Evolutionary conservation across 1,284 basidiomycete genomes (phyloP).

Genomic region (Sporisorium sorghi): DNA sequence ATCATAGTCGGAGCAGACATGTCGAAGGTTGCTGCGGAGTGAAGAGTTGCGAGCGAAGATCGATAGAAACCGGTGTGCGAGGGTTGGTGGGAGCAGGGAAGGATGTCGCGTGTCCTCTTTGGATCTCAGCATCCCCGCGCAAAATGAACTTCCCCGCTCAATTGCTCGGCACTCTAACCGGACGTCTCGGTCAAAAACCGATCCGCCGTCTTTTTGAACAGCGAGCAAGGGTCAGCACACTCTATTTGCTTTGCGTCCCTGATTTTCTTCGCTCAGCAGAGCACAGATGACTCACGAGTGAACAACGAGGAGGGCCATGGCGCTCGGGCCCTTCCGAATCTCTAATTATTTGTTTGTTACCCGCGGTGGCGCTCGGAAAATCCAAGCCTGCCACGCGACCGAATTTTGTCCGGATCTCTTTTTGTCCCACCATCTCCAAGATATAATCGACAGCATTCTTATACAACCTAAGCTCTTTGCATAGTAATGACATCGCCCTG

Average conservation of each 20-base stretch:
- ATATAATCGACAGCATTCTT: too few relatives aligned
- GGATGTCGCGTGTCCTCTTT: not conserved
- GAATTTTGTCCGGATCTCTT: not conserved
- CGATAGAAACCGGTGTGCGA: not conserved
- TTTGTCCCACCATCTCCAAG: not conserved
- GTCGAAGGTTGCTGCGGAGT: not conserved
- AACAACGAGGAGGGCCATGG: too few relatives aligned
- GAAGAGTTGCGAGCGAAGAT: not conserved
- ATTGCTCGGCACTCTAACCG: slow-evolving; percentile 1
- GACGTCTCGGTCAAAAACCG: slow-evolving; percentile 76
- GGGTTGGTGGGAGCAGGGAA: not conserved
- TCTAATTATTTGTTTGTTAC: too few relatives aligned
- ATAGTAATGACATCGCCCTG: not conserved
- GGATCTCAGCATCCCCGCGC: not conserved
- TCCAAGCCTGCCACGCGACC: too few relatives aligned
- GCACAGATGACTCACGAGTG: too few relatives aligned
- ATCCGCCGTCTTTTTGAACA: not conserved
- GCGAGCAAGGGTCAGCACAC: too few relatives aligned
- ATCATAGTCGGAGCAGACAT: slow-evolving; percentile 56
- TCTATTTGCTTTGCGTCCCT: too few relatives aligned
- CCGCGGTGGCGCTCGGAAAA: not conserved
- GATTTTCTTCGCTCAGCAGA: too few relatives aligned
- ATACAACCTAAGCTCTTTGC: too few relatives aligned
- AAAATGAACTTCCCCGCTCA: slow-evolving; percentile 14
- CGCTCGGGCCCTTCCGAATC: too few relatives aligned